These are phyloP conservation scores for Fusarium verrucosum DNA, from an alignment of 2,329 filamentous ascomycete species.

Conservation along the genomic window DNA sequence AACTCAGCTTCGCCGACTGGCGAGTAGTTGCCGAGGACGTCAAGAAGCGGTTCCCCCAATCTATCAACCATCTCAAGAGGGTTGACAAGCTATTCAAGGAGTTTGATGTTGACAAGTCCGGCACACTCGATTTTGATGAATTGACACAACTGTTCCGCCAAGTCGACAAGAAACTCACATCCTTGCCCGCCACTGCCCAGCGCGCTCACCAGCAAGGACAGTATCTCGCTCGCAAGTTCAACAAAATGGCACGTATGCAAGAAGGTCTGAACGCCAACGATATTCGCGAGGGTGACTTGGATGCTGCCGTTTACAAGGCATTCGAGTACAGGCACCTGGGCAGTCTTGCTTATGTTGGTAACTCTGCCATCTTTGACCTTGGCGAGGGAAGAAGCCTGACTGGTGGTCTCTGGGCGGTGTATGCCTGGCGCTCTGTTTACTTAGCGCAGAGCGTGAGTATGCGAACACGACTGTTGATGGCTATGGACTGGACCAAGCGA, in stretches of 20 bases:
- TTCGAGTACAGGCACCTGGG: slow-evolving; percentile 96
- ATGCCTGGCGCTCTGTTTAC: slow-evolving; percentile 95
- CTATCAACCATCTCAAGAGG: slow-evolving; percentile 83
- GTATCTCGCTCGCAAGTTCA: slow-evolving; percentile 93
- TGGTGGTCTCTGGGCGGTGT: slow-evolving; percentile 91
- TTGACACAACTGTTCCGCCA: slow-evolving; percentile 86
- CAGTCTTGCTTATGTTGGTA: slow-evolving; percentile 92
- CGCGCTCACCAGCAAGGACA: slow-evolving; percentile 94
- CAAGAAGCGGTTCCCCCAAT: slow-evolving; percentile 89
- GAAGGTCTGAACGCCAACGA: slow-evolving; percentile 82
- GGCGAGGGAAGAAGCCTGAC: slow-evolving; percentile 78
- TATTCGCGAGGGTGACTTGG: slow-evolving; percentile 86
- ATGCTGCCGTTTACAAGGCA: slow-evolving; percentile 90
- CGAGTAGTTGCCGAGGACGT: slow-evolving; percentile 83
- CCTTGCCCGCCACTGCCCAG: slow-evolving; percentile 92
- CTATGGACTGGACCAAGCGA: slow-evolving; percentile 99
- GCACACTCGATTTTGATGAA: slow-evolving; percentile 93
- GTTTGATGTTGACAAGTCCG: slow-evolving; percentile 92
- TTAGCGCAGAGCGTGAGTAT: slow-evolving; percentile 98
- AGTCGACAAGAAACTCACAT: slow-evolving; percentile 95
- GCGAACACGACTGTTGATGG: slow-evolving; percentile 84
- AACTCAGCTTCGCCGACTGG: slow-evolving; percentile 90
- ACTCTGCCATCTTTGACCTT: slow-evolving; percentile 94
- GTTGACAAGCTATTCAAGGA: slow-evolving; percentile 90
- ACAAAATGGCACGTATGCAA: slow-evolving; percentile 82